Base-by-base conservation (phyloP, 2,329 filamentous ascomycete genomes). In the Xylaria sp. region DNA sequence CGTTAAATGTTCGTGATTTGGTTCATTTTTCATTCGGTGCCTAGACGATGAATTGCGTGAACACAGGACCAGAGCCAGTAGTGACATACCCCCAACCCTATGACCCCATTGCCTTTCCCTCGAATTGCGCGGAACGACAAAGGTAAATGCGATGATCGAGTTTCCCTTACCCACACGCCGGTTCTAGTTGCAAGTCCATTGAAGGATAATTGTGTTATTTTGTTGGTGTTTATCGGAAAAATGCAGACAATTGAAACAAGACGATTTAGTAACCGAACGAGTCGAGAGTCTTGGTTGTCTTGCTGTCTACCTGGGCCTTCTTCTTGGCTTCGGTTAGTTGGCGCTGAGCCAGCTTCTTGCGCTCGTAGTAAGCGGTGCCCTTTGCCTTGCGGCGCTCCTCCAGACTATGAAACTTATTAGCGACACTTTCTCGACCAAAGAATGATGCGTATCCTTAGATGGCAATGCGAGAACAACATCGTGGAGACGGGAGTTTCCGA, bases 361-460 rank as follows among this genome's bases (percentile, higher is more conserved):
- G 94, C 90, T 97, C 94, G 91, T 98, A 98, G 92, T 98, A 99
- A 84, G 96, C 96, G 79, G 92, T 90, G 82, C 94, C 92, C 93
- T 98, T 99, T 85, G 97, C 95, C 90, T 99, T 99, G 89, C 96
- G 93, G 86, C 95, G 91, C 91, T 99, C 96, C 90, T 99, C 96
- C 82, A 99, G 91, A 86, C 96, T 98, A 80, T 78, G 69, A 60
- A 48, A n/a, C 37, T 66, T 74, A 77, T 75, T 63, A 72, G 68
- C 48, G 12, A 47, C 47, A 13, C 42, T 35, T n/a, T 10, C 48
- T 58, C 8, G 16, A 29, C 16, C 1, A 37, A 37, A 60, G n/a
- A 53, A 16, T 1, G 23, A 48, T 40, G 25, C 6, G 10, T 54
- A 23, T 32, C 16, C 53, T 21, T 4, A 42, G 27, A 65, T 3